Evolutionary conservation across 164 flowering plant species (phyloP).

Genomic region (Liriodendron chinense): DNA sequence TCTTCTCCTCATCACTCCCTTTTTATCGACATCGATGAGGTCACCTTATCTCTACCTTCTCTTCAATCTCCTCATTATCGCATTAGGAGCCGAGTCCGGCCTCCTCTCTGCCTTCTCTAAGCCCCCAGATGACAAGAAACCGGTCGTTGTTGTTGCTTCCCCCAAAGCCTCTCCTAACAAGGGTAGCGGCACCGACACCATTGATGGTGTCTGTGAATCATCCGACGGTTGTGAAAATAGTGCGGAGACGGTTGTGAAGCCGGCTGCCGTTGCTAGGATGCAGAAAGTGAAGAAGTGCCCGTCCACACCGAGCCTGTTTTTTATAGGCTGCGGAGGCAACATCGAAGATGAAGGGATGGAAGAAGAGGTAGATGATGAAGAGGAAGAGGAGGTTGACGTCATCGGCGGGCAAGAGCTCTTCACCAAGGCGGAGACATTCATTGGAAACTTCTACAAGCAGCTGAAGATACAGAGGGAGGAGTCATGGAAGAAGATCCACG

Average conservation of each 20-base stretch:
- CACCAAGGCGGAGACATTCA: slow-evolving; percentile 64
- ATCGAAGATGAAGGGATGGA: slow-evolving; percentile 8
- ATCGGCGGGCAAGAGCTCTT: slow-evolving; percentile 55
- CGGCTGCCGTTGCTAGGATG: slow-evolving; percentile 19
- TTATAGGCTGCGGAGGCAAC: slow-evolving; percentile 32
- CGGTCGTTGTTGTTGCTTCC: background rate
- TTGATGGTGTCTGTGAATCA: background rate
- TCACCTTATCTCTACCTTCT: slow-evolving; percentile 62
- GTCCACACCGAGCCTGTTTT: slow-evolving; percentile 65
- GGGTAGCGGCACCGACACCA: background rate
- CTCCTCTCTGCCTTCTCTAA: slow-evolving; percentile 38
- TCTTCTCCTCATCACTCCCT: slow-evolving; percentile 54
- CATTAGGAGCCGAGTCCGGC: slow-evolving; percentile 68
- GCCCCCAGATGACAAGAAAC: slow-evolving; percentile 32
- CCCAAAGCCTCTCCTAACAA: slow-evolving; percentile 19
- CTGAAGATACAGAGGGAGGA: slow-evolving; percentile 81
- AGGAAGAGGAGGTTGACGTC: slow-evolving; percentile 27
- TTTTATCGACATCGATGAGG: slow-evolving; percentile 52
- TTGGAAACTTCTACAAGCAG: slow-evolving; percentile 74
- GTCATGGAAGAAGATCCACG: slow-evolving; percentile 72
- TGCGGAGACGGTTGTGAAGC: slow-evolving; percentile 25
- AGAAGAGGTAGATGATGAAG: slow-evolving; percentile 14
- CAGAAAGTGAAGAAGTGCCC: slow-evolving; percentile 47
- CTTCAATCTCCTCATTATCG: slow-evolving; percentile 61
- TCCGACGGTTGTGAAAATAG: slow-evolving; percentile 6